Evolutionary conservation across 495 filamentous ascomycete species (phyloP).

Genomic region (Bathelium albidoporum): DNA sequence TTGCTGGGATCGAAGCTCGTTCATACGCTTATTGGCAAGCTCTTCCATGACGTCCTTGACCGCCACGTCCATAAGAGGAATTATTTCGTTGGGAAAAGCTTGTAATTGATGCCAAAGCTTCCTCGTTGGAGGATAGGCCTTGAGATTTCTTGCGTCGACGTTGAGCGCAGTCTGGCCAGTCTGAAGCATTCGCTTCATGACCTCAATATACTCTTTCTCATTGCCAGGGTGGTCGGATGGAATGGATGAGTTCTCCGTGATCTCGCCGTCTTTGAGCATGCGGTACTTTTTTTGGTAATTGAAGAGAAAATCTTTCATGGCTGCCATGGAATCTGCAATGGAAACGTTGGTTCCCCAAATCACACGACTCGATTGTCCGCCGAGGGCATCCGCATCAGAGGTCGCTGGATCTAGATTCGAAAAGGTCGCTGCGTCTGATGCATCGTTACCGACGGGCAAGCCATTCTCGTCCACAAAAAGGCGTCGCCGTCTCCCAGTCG

Average conservation of each 20-base stretch:
- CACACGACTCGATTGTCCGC: conserved; percentile 65
- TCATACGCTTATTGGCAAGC: conserved; percentile 71
- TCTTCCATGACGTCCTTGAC: conserved; percentile 92
- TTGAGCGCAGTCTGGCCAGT: conserved; percentile 76
- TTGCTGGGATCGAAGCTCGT: conserved; percentile 47
- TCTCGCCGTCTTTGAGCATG: conserved; percentile 74
- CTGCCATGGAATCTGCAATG: conserved; percentile 72
- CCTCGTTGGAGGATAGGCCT: conserved; percentile 79
- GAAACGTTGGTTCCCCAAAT: conserved; percentile 99
- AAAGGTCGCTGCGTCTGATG: conserved; percentile 74
- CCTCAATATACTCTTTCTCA: conserved; percentile 67
- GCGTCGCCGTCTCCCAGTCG: conserved; percentile 47
- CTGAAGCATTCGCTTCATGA: conserved; percentile 81
- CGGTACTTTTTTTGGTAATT: conserved; percentile 90
- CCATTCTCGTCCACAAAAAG: conserved; percentile 78
- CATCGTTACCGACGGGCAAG: conserved; percentile 49
- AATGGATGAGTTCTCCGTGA: conserved; percentile 52
- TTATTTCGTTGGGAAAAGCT: conserved; percentile 87
- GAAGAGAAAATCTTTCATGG: conserved; percentile 81
- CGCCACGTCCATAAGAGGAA: conserved; percentile 89
- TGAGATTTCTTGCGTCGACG: conserved; percentile 79
- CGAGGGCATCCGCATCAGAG: conserved; percentile 81
- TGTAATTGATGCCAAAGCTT: conserved; percentile 94
- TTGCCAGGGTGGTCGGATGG: conserved; percentile 47
- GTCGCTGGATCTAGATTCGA: conserved; percentile 79